Evolutionary conservation across 1,139 yeast species (phyloP).

Genomic region (Hyphopichia wangnamkhiaoensis): DNA sequence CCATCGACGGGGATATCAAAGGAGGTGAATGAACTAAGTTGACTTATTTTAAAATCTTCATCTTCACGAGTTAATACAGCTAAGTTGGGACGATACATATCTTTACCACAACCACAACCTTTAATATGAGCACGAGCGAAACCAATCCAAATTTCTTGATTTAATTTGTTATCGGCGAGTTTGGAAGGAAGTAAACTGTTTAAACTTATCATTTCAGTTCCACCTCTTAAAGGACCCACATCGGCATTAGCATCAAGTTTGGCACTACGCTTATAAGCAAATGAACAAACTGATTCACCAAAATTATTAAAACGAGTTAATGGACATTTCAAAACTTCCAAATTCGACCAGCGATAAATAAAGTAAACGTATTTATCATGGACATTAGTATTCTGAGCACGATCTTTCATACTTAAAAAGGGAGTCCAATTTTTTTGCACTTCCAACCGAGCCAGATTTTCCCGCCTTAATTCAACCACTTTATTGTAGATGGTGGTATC

Average conservation of each 20-base stretch:
- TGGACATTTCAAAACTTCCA: constrained; percentile 28
- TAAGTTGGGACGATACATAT: constrained; percentile 48
- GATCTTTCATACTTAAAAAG: constrained; percentile 9
- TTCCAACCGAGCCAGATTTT: constrained; percentile 12
- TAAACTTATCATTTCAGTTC: constrained; percentile 22
- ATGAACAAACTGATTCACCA: constrained; percentile 20
- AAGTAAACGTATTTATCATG: constrained; percentile 24
- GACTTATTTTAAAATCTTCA: constrained; percentile 23
- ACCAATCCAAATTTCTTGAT: constrained; percentile 51
- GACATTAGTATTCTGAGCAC: constrained; percentile 9
- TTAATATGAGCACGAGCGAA: constrained; percentile 49
- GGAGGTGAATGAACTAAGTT: constrained; percentile 38
- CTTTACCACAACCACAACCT: constrained; percentile 50
- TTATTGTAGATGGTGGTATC: constrained; percentile 21
- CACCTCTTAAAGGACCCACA: constrained; percentile 27
- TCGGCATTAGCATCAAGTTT: constrained; percentile 14
- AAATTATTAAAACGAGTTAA: constrained; percentile 12
- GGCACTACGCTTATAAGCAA: constrained; percentile 24
- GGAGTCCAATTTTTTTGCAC: constrained; percentile 17
- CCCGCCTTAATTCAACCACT: constrained; percentile 28
- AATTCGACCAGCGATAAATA: constrained; percentile 28
- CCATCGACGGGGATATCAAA: constrained; percentile 36
- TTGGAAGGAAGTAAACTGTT: constrained; percentile 14
- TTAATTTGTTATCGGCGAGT: constrained; percentile 11
- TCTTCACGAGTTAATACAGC: constrained; percentile 20